These are phyloP conservation scores for Bonia amplexicaulis DNA, from an alignment of 176 grass and related monocot genomes.

Conservation along the genomic window DNA sequence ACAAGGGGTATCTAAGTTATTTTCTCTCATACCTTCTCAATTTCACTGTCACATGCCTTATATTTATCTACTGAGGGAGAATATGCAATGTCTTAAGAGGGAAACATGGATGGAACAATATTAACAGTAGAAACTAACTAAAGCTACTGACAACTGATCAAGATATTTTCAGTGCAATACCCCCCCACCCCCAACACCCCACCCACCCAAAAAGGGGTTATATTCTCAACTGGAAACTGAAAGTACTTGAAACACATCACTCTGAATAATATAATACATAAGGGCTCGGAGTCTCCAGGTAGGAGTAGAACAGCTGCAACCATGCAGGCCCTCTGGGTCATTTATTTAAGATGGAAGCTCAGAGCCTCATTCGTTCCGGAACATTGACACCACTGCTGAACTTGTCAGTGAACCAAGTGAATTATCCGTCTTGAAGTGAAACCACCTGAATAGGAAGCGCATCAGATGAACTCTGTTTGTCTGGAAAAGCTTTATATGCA, in stretches of 20 bases:
- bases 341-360: background rate
- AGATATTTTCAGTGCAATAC: background rate
- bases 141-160: background rate
- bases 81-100: background rate
- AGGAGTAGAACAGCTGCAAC: background rate
- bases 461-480: slow-evolving; percentile 31
- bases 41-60: no score
- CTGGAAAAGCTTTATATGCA: slow-evolving; percentile 26
- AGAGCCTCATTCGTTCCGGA: slow-evolving; percentile 13
- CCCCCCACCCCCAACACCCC: background rate
- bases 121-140: background rate
- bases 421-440: slow-evolving; percentile 35
- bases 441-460: slow-evolving; percentile 46
- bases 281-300: background rate
- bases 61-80: no score
- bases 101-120: background rate
- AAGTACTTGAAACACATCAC: background rate
- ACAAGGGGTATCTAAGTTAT: no score
- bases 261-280: background rate
- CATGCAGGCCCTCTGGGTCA: background rate
- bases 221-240: background rate
- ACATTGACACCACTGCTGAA: slow-evolving; percentile 26
- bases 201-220: background rate
- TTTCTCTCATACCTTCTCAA: no score
- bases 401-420: slow-evolving; percentile 56